These are phyloP conservation scores for Starmerella floris DNA, from an alignment of 805 yeast species.

Conservation along the genomic window DNA sequence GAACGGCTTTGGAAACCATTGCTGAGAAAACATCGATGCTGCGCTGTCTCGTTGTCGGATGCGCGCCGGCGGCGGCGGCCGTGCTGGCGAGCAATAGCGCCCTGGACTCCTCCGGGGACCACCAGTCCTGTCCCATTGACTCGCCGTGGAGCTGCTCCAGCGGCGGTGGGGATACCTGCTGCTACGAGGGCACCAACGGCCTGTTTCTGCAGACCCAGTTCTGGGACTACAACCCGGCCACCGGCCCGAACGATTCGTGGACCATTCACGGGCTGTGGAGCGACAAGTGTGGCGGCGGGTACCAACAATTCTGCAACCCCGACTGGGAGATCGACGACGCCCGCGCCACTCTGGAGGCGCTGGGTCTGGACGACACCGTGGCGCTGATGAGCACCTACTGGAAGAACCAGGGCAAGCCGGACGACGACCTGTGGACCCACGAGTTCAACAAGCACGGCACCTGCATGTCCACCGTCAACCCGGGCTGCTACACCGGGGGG, in stretches of 20 bases:
- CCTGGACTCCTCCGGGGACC: slow-evolving; percentile 15
- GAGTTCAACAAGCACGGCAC: slow-evolving; percentile 93
- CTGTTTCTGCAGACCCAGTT: slow-evolving; percentile 73
- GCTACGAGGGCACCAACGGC: slow-evolving; percentile 82
- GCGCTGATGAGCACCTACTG: slow-evolving; percentile 47
- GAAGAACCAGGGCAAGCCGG: slow-evolving; percentile 61
- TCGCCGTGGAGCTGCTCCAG: slow-evolving; percentile 27
- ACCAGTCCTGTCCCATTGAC: slow-evolving; percentile 26
- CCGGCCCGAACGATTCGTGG: slow-evolving; percentile 57
- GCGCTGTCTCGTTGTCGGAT: not conserved
- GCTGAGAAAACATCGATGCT: not conserved
- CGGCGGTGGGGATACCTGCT: slow-evolving; percentile 43
- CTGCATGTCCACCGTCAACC: slow-evolving; percentile 68
- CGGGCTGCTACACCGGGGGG: slow-evolving; percentile 45
- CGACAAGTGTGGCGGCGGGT: slow-evolving; percentile 73
- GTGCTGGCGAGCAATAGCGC: not conserved
- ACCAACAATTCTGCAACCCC: slow-evolving; percentile 62
- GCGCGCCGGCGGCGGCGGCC: not conserved
- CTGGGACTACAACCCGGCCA: slow-evolving; percentile 75
- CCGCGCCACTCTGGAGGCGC: slow-evolving; percentile 32
- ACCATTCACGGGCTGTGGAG: slow-evolving; percentile 87
- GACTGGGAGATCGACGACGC: slow-evolving; percentile 43
- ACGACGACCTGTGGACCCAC: slow-evolving; percentile 68
- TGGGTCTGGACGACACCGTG: slow-evolving; percentile 38
- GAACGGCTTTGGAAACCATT: not conserved